Evolutionary conservation across 2,329 filamentous ascomycete species (phyloP).

Genomic region (Colletotrichum gigasporum): DNA sequence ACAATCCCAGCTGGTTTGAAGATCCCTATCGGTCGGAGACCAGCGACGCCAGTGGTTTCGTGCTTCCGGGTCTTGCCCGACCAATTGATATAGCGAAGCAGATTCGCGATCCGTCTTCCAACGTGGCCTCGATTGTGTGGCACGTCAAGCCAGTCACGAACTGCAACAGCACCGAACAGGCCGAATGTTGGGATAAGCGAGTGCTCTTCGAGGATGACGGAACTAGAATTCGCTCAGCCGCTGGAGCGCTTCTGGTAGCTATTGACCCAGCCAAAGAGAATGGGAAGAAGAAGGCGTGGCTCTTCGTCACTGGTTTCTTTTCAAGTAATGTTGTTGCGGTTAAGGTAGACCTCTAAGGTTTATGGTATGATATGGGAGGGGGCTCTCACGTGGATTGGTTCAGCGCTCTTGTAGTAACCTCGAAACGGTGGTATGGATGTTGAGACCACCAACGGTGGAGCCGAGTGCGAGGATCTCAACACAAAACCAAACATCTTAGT

Average conservation of each 20-base stretch:
- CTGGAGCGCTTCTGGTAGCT: constrained; percentile 61
- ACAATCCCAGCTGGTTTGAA: constrained; percentile 67
- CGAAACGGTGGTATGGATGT: too few relatives aligned
- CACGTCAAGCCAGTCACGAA: constrained; percentile 35
- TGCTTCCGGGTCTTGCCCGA: constrained; percentile 58
- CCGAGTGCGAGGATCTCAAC: too few relatives aligned
- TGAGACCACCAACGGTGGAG: too few relatives aligned
- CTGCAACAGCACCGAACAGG: constrained; percentile 25
- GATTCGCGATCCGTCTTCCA: constrained; percentile 44
- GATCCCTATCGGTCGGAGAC: constrained; percentile 58
- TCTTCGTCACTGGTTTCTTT: constrained; percentile 67
- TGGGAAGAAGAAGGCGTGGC: constrained; percentile 60
- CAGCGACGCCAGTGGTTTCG: constrained; percentile 62
- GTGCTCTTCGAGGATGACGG: constrained; percentile 69
- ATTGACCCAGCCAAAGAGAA: constrained; percentile 56
- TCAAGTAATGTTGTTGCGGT: constrained; percentile 59
- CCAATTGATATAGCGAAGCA: constrained; percentile 46
- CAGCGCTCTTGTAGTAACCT: too few relatives aligned
- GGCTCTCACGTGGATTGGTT: constrained; percentile 14
- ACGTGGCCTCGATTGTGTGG: constrained; percentile 59
- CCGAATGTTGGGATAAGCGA: constrained; percentile 50
- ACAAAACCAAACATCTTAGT: too few relatives aligned
- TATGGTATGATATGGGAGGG: too few relatives aligned
- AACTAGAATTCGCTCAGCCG: constrained; percentile 56
- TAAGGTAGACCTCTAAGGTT: constrained; percentile 57